phyloP scores from a whole-genome alignment of 371 early-diverging fungal genomes.

The Mortierella sp. region DNA sequence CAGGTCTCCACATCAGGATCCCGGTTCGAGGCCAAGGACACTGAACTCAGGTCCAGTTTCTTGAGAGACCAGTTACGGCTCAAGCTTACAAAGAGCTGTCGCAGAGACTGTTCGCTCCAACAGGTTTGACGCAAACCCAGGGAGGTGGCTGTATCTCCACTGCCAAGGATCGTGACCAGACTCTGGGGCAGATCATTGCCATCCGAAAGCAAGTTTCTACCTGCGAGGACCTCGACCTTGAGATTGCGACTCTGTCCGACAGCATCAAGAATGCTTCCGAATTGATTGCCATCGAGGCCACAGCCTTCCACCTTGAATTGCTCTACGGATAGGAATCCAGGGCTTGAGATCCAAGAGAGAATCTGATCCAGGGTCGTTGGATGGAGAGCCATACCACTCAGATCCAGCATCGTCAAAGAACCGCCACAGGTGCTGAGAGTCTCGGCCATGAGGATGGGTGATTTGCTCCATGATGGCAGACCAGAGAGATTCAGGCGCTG shows the following conservation, averaged over 20 bases:
- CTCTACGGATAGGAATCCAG: constrained; percentile 33
- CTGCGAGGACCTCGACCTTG: constrained; percentile 35
- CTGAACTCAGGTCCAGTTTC: constrained; percentile 34
- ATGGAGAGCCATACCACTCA: constrained; percentile 46
- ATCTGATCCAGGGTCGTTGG: constrained; percentile 34
- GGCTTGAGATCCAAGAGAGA: constrained; percentile 29
- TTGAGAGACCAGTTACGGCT: constrained; percentile 42
- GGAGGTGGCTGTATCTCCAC: constrained; percentile 23
- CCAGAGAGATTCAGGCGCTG: constrained; percentile 28
- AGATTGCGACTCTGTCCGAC: constrained; percentile 28
- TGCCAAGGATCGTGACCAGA: constrained; percentile 14
- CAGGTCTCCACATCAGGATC: constrained; percentile 53
- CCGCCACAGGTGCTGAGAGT: constrained; percentile 31
- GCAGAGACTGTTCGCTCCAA: constrained; percentile 40
- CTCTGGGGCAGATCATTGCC: constrained; percentile 41
- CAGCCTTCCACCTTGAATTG: constrained; percentile 34
- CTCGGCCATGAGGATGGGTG: constrained; percentile 46
- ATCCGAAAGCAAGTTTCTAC: constrained; percentile 36
- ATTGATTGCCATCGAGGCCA: constrained; percentile 35
- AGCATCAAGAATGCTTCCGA: constrained; percentile 36
- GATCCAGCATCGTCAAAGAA: constrained; percentile 19
- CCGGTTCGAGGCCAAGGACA: constrained; percentile 37
- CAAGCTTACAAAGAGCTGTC: constrained; percentile 33
- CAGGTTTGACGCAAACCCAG: constrained; percentile 38
- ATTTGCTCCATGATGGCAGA: constrained; percentile 50